phyloP scores from a whole-genome alignment of 352 stramenopile species.

The Globisporangium cylindrosporum region DNA sequence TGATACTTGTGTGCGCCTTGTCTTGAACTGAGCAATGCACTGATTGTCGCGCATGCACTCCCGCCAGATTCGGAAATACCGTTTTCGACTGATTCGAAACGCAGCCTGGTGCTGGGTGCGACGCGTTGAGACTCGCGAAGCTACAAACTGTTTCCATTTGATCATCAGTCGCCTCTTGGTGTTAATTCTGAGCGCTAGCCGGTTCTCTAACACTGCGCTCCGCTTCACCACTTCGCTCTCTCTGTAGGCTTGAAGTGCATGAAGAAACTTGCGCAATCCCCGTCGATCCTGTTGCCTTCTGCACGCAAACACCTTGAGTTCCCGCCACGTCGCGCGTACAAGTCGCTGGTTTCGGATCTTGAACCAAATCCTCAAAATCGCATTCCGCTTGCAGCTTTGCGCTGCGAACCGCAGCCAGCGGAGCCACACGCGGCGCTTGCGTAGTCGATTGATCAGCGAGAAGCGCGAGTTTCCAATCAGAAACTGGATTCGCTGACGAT shows the following conservation, averaged over 20 bases:
- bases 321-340: constrained; percentile 3
- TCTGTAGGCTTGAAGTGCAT: neutral
- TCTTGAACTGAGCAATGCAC: constrained; percentile 4
- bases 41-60: constrained; percentile 1
- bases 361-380: neutral
- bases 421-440: constrained; percentile 25
- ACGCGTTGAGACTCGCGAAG: neutral
- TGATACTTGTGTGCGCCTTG: neutral
- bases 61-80: constrained; percentile 16
- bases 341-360: neutral
- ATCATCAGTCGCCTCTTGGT: neutral
- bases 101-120: neutral
- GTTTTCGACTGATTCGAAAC: constrained; percentile 10
- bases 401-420: constrained; percentile 24
- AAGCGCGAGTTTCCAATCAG: neutral
- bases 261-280: neutral
- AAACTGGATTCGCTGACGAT: neutral
- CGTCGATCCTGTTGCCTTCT: neutral
- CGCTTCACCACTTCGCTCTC: neutral
- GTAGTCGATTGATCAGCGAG: constrained; percentile 24
- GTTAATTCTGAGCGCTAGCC: neutral
- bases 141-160: neutral
- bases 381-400: neutral
- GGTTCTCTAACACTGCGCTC: neutral
- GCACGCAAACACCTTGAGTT: constrained; percentile 9